A percentile compares a stretch with the other conserved stretches of the same genome.
These are phyloP conservation scores for Aspergillus fijiensis DNA, from an alignment of 2,329 filamentous ascomycete species.

Conservation along the genomic window DNA sequence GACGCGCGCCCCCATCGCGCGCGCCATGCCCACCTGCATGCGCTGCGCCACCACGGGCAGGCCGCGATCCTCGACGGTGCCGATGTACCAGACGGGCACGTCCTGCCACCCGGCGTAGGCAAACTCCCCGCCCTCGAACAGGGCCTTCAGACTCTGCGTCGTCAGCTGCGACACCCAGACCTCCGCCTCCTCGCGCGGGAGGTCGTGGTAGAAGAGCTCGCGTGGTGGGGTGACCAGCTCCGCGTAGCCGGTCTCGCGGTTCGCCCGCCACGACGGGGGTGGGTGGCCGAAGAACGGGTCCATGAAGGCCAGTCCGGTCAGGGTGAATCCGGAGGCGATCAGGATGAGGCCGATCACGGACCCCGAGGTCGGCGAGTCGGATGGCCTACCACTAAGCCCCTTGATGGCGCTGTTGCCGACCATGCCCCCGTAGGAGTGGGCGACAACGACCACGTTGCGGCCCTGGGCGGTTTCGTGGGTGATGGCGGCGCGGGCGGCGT, in stretches of 20 bases:
- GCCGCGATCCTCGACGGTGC: constrained; percentile 44
- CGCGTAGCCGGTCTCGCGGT: constrained; percentile 45
- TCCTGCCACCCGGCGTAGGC: constrained; percentile 51
- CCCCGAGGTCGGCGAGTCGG: constrained; percentile 24
- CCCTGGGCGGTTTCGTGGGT: constrained; percentile 37
- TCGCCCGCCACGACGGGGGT: constrained; percentile 44
- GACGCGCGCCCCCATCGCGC: constrained; percentile 38
- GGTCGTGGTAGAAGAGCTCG: constrained; percentile 53
- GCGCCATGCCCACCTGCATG: constrained; percentile 41
- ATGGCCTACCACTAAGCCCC: constrained; percentile 33
- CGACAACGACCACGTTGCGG: constrained; percentile 48
- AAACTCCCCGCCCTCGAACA: constrained; percentile 49
- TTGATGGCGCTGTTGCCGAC: constrained; percentile 50
- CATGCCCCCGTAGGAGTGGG: constrained; percentile 53
- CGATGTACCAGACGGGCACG: constrained; percentile 50
- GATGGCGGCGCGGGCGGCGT: constrained; percentile 41
- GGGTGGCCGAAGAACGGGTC: constrained; percentile 44
- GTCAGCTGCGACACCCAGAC: constrained; percentile 46
- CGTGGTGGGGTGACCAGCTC: constrained; percentile 39
- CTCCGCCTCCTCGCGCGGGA: constrained; percentile 45
- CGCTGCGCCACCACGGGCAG: constrained; percentile 44
- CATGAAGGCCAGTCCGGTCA: constrained; percentile 43
- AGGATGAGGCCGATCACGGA: constrained; percentile 48
- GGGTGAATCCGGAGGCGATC: constrained; percentile 48
- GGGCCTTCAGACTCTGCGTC: constrained; percentile 44